Evolutionary conservation across 305 asterid species (phyloP).

Genomic region (Fraxinus platypoda): DNA sequence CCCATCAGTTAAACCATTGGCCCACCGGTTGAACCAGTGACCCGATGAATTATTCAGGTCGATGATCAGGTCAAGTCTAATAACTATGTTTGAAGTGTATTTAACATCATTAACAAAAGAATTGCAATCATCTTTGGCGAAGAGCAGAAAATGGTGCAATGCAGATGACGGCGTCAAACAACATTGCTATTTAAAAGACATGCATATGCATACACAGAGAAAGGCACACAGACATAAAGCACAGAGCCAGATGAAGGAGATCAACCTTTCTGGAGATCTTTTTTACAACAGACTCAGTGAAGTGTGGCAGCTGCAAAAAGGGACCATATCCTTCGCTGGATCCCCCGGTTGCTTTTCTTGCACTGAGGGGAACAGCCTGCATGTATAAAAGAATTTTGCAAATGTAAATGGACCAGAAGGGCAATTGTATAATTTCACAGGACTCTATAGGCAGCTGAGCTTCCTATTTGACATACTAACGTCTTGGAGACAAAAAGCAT

Average conservation of each 20-base stretch:
- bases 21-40: not conserved
- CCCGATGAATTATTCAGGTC: not conserved
- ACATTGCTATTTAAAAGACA: not conserved
- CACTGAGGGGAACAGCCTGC: constrained; percentile 94
- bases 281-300: constrained; percentile 81
- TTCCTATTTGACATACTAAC: not conserved
- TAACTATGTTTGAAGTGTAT: not conserved
- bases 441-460: not conserved
- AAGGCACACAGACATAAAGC: not conserved
- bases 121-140: not conserved
- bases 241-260: constrained; percentile 12
- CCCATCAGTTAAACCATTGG: not conserved
- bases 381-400: constrained; percentile 6
- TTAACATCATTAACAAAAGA: not conserved
- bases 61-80: not conserved
- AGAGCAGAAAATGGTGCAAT: not conserved
- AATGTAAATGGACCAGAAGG: not conserved
- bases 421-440: not conserved
- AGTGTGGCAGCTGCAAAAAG: constrained; percentile 97
- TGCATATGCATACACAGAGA: not conserved
- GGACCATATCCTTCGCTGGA: constrained; percentile 91
- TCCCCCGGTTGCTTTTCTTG: constrained; percentile 81
- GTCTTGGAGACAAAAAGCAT: not conserved
- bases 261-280: constrained; percentile 89
- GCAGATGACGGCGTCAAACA: constrained; percentile 2